phyloP scores from a whole-genome alignment of 2,329 filamentous ascomycete genomes.

The Acrodontium crateriforme region DNA sequence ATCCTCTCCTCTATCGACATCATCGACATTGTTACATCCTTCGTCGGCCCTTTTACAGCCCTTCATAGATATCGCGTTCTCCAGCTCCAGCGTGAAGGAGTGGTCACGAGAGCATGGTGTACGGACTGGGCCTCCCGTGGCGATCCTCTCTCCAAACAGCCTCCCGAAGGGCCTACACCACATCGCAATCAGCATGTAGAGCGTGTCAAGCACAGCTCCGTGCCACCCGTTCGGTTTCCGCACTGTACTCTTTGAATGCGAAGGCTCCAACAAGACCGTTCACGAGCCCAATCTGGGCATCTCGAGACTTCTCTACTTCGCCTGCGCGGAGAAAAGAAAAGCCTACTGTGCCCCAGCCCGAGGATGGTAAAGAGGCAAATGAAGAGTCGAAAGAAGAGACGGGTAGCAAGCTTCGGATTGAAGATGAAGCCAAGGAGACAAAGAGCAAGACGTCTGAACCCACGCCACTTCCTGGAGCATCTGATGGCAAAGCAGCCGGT shows the following conservation, averaged over 20 bases:
- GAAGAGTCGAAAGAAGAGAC: constrained; percentile 29
- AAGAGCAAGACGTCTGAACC: constrained; percentile 38
- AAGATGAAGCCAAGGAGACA: constrained; percentile 22
- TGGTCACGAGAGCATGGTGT: constrained; percentile 41
- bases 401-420: constrained; percentile 12
- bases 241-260: constrained; percentile 3
- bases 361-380: constrained; percentile 26
- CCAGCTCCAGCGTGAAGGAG: too few species aligned
- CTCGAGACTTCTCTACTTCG: constrained; percentile 28
- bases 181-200: constrained; percentile 13
- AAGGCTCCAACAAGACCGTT: too few species aligned
- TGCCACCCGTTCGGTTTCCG: constrained; percentile 5
- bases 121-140: constrained; percentile 52
- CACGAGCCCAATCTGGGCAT: constrained; percentile 3
- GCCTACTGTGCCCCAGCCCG: constrained; percentile 31
- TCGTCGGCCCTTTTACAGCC: too few species aligned
- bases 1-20: too few species aligned
- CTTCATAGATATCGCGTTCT: too few species aligned
- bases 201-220: constrained; percentile 13
- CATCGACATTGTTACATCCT: too few species aligned
- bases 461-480: constrained; percentile 36
- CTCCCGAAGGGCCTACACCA: constrained; percentile 16
- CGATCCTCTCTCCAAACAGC: constrained; percentile 37
- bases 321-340: constrained; percentile 42
- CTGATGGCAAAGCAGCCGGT: constrained; percentile 46